A percentile compares a stretch with the other conserved stretches of the same genome.
phyloP scores from a whole-genome alignment of 345 rosid genomes.

The Lagerstroemia speciosa region DNA sequence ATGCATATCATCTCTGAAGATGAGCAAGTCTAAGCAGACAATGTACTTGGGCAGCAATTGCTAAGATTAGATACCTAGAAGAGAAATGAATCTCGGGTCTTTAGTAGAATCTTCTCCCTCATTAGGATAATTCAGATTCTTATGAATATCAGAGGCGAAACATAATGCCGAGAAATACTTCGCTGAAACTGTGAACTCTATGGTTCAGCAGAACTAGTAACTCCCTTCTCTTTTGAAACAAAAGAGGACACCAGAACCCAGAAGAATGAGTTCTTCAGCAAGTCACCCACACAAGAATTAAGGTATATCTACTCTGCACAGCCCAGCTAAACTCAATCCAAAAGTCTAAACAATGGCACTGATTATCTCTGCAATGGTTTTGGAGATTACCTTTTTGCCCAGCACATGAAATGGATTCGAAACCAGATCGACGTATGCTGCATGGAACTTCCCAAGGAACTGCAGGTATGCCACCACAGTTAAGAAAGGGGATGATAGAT shows the following conservation, averaged over 20 bases:
- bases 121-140: background rate
- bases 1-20: background rate
- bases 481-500: background rate
- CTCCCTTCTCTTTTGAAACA: background rate
- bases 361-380: conserved; percentile 70
- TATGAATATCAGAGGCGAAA: background rate
- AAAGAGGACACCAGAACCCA: background rate
- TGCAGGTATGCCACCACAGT: conserved; percentile 13
- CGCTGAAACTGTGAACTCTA: background rate
- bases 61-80: background rate
- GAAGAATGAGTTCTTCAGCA: background rate
- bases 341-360: conserved; percentile 76
- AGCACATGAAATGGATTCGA: conserved; percentile 96
- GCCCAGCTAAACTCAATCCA: conserved; percentile 48
- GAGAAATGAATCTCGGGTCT: background rate
- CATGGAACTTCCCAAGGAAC: conserved; percentile 88
- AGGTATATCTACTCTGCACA: background rate
- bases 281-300: background rate
- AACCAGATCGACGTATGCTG: conserved; percentile 90
- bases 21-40: background rate
- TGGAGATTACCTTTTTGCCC: conserved; percentile 88
- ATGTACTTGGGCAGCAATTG: background rate
- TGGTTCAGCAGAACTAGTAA: background rate
- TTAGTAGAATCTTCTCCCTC: background rate
- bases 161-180: background rate